phyloP scores from a whole-genome alignment of 805 yeast genomes.

The Barnettozyma wickerhamii region DNA sequence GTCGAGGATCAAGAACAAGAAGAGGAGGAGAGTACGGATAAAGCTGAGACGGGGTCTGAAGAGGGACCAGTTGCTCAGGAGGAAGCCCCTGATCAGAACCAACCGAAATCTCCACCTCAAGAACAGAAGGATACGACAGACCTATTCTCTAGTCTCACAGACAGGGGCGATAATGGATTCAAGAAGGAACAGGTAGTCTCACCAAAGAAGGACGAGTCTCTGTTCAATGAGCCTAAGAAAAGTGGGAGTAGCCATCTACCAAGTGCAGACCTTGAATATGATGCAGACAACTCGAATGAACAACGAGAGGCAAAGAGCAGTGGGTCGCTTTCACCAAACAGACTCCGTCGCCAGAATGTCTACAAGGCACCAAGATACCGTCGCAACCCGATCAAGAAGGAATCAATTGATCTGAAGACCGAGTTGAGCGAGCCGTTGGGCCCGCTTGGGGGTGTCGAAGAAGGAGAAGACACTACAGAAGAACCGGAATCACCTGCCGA shows the following conservation, averaged over 20 bases:
- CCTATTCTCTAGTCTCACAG: slow-evolving; percentile 41
- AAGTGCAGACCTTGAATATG: slow-evolving; percentile 9
- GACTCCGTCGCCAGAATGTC: slow-evolving; percentile 38
- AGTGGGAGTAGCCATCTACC: slow-evolving; percentile 4
- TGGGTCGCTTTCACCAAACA: slow-evolving; percentile 31
- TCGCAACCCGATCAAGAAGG: slow-evolving; percentile 27
- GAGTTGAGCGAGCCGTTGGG: slow-evolving; percentile 29
- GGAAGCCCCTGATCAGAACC: not conserved
- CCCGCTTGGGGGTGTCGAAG: slow-evolving; percentile 29
- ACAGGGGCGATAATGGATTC: slow-evolving; percentile 27
- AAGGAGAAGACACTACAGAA: slow-evolving; percentile 19
- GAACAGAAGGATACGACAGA: slow-evolving; percentile 17
- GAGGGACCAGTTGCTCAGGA: not conserved
- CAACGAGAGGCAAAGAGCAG: not conserved
- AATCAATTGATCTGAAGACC: slow-evolving; percentile 6
- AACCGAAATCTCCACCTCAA: slow-evolving; percentile 6
- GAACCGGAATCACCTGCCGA: slow-evolving; percentile 31
- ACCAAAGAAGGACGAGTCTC: slow-evolving; percentile 29
- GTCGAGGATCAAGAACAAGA: slow-evolving; percentile 3
- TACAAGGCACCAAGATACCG: slow-evolving; percentile 46
- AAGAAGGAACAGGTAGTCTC: slow-evolving; percentile 15
- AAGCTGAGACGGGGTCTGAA: not conserved
- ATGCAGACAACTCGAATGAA: slow-evolving; percentile 14
- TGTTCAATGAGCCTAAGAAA: slow-evolving; percentile 28
- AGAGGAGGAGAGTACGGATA: not conserved